Evolutionary conservation across 1,284 basidiomycete genomes (phyloP), one percentile per base, ranked within the genome.

Genomic region (Trametes polyzona): DNA sequence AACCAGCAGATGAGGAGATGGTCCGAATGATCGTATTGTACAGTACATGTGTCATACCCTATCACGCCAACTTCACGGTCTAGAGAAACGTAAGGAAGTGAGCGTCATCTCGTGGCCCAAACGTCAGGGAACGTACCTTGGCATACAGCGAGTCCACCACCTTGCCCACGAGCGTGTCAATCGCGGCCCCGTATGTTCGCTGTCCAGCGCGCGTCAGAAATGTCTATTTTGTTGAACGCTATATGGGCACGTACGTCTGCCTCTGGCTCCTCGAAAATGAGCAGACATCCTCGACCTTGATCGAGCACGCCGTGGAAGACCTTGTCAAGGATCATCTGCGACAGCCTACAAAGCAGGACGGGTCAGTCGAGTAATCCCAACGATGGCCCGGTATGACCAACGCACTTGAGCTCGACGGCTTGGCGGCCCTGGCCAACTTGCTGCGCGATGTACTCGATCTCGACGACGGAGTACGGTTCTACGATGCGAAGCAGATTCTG

Each of bases 271-370:
- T 98, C 94, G 66, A 91, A 98, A 17, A 98, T 88, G 47, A 98
- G 79, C 46, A 98, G 75, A 68, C 95, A 97, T 0, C 96, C 96
- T 0, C 92, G 85, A 17, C 94, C 95, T 73, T 98, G 96, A 71
- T 98, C 96, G 21, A 99, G 78, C 3, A 98, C 95, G 6, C 96
- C 96, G 63, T 94, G 85, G 67, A 99, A 87, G 0, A 96, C 87
- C 68, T 96, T 96, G 74, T 99, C 96, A 39, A 99, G 78, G 62
- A 99, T 98, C 96, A 99, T 98, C 73, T 98, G 96, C 47, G 92
- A 95, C 48, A 99, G 75, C 71, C 93, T 95, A 52, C 14, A 19
- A 21, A 12, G 16, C 7, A 17, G 29, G 35, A 35, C 26, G 11
- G 27, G 6, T 7, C 23, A 29, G 12, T 6, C 9, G 9, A n/a